phyloP scores from a whole-genome alignment of 495 filamentous ascomycete species.

The Talaromyces proteolyticus region DNA sequence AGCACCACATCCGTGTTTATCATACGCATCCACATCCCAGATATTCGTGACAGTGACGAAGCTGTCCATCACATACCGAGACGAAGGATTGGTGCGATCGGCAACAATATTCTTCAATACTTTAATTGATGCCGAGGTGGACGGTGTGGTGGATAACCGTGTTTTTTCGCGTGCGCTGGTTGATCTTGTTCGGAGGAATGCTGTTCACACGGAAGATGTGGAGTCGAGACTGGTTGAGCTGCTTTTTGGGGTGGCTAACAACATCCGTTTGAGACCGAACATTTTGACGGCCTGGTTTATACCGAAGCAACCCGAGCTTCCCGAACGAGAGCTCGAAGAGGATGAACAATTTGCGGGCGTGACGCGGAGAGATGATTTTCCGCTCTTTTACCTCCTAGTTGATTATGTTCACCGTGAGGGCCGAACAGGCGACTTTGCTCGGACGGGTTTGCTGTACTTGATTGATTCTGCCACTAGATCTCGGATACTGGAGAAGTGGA shows the following conservation, averaged over 20 bases:
- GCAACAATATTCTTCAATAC: conserved; percentile 82
- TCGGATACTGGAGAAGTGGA: conserved; percentile 80
- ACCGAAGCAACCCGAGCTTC: conserved; percentile 17
- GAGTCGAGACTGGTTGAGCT: conserved; percentile 85
- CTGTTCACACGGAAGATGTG: conserved; percentile 62
- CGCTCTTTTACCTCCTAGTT: conserved; percentile 88
- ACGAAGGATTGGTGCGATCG: conserved; percentile 73
- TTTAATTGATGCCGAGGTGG: conserved; percentile 91
- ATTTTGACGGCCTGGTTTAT: conserved; percentile 86
- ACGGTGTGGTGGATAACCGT: conserved; percentile 80
- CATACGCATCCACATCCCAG: conserved; percentile 75
- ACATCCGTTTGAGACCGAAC: conserved; percentile 81
- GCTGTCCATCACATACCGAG: conserved; percentile 71
- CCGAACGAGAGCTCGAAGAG: conserved; percentile 24
- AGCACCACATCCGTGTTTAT: conserved; percentile 80
- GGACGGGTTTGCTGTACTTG: conserved; percentile 90
- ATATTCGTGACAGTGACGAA: conserved; percentile 83
- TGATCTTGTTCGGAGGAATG: conserved; percentile 55
- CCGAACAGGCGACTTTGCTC: conserved; percentile 91
- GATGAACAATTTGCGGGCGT: conserved; percentile 71
- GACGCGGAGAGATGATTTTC: conserved; percentile 89
- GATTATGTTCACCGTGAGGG: conserved; percentile 95
- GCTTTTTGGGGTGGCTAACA: conserved; percentile 88
- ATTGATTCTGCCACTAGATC: conserved; percentile 89
- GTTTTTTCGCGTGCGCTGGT: conserved; percentile 80